Conservation (phyloP, 805 yeast genomes). For the Starmerella cellae region DNA sequence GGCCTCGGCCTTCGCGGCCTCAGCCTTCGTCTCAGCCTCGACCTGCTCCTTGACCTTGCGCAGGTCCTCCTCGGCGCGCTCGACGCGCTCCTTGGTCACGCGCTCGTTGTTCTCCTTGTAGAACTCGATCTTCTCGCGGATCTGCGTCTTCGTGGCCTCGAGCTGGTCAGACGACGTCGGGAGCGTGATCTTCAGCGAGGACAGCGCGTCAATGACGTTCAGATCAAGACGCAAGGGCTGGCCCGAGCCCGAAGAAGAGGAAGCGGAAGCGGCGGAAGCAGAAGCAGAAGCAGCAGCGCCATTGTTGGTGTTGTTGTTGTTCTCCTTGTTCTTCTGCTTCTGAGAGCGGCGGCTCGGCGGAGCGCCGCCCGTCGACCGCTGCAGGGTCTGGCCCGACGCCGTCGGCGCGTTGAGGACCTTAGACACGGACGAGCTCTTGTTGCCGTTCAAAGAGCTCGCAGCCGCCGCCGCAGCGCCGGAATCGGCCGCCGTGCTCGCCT, state of each 20-base stretch:
- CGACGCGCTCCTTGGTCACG: slow-evolving; percentile 63
- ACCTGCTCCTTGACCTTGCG: slow-evolving; percentile 40
- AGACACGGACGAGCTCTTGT: slow-evolving; percentile 4
- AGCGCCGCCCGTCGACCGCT: slow-evolving; percentile 24
- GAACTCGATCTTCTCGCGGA: slow-evolving; percentile 58
- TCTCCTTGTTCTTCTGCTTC: slow-evolving; percentile 29
- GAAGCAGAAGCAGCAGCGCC: no score
- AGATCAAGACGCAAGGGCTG: slow-evolving; percentile 63
- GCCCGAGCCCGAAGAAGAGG: slow-evolving; percentile 13
- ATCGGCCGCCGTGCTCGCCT: slow-evolving; percentile 20
- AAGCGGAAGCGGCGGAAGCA: slow-evolving; percentile 12
- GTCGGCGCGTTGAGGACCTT: slow-evolving; percentile 9
- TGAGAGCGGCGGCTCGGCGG: slow-evolving; percentile 34
- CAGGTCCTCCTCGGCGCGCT: slow-evolving; percentile 63
- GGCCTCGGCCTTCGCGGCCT: not conserved
- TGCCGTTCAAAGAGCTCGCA: slow-evolving; percentile 18
- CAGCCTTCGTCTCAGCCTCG: slow-evolving; percentile 1
- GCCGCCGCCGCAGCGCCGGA: slow-evolving; percentile 21
- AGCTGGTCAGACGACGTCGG: slow-evolving; percentile 69
- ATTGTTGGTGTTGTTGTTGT: slow-evolving; percentile 1
- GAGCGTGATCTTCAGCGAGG: slow-evolving; percentile 61
- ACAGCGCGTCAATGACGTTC: slow-evolving; percentile 59
- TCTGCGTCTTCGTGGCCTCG: slow-evolving; percentile 46
- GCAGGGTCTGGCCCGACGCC: slow-evolving; percentile 1
- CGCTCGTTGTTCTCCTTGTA: slow-evolving; percentile 64